These are phyloP conservation scores for Alternaria novae-zelandiae DNA, from an alignment of 2,329 filamentous ascomycete genomes.

Conservation along the genomic window DNA sequence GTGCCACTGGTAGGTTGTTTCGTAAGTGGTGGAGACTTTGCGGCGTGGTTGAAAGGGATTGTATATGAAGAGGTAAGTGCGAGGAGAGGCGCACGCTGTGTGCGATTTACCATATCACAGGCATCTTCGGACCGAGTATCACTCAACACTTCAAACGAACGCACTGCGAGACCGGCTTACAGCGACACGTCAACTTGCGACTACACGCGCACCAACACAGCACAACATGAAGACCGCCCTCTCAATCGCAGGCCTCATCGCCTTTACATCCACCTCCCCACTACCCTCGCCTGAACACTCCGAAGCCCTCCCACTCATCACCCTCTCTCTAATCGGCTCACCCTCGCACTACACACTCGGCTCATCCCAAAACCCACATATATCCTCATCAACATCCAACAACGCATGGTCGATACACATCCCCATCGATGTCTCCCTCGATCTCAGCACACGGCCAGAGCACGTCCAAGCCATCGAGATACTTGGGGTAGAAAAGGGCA, in stretches of 20 bases:
- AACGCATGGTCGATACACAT: conserved; percentile 18
- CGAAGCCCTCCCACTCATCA: not conserved
- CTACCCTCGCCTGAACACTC: not conserved
- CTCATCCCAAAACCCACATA: not conserved
- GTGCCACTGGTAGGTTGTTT: conserved; percentile 14
- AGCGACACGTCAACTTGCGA: not conserved
- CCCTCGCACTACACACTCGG: not conserved
- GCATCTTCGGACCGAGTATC: not conserved
- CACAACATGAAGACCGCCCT: not conserved
- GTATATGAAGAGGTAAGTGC: not conserved
- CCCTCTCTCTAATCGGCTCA: not conserved
- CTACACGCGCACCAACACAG: not conserved
- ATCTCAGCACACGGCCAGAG: conserved; percentile 22
- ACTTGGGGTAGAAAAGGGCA: conserved; percentile 4
- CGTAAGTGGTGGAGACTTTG: not conserved
- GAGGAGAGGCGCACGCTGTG: not conserved
- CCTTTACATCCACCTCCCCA: not conserved
- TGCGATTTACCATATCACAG: not conserved
- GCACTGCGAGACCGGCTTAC: not conserved
- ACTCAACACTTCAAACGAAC: not conserved
- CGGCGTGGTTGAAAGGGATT: not conserved
- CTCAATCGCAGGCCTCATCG: not conserved
- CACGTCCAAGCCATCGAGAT: conserved; percentile 26
- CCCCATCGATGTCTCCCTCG: conserved; percentile 25
- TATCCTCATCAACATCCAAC: not conserved